Base-by-base conservation (phyloP, 2,329 filamentous ascomycete genomes). In the Xylariaceae sp. region DNA sequence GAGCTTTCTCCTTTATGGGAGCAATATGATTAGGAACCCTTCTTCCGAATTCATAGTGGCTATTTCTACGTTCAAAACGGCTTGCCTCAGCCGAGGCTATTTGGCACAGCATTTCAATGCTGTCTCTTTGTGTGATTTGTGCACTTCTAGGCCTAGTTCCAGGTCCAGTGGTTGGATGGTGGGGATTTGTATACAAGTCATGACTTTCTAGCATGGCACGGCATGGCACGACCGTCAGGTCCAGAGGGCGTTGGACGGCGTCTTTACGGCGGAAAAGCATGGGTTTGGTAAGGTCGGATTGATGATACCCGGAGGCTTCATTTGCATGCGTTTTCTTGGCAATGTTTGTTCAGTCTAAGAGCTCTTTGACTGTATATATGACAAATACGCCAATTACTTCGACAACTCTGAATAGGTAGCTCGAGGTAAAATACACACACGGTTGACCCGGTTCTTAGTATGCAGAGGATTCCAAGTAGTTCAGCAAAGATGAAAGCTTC, bases 271-370 rank as follows among this genome's bases (percentile, higher is more conserved):
- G 29, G 10, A 41, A 29, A 23, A 15, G n/a, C 40, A 20, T 10
- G 43, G 35, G 21, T 55, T 46, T 52, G 42, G 48, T 26, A 39
- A 24, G 20, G 11, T 42, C 26, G 44, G 35, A 53, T 37, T 27
- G 43, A 49, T 49, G 49, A 56, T 56, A 53, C 53, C 53, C 52
- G 23, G 8, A n/a, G 24, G 37, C 27, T 39, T 45, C 13, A 11
- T 37, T 32, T 44, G 21, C 48, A 35, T 44, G 26, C 33, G n/a
- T 37, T 32, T 35, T 50, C 23, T 11, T 23, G n/a, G n/a, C n/a
- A n/a, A n/a, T n/a, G n/a, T n/a, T n/a, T n/a, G n/a, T n/a, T n/a
- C n/a, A n/a, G n/a, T n/a, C n/a, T n/a, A n/a, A n/a, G n/a, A n/a
- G n/a, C n/a, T n/a, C n/a, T n/a, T n/a, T n/a, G n/a, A n/a, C n/a